Evolutionary conservation across 257 asterid genomes (phyloP).

Genomic region (Lycium barbarum): DNA sequence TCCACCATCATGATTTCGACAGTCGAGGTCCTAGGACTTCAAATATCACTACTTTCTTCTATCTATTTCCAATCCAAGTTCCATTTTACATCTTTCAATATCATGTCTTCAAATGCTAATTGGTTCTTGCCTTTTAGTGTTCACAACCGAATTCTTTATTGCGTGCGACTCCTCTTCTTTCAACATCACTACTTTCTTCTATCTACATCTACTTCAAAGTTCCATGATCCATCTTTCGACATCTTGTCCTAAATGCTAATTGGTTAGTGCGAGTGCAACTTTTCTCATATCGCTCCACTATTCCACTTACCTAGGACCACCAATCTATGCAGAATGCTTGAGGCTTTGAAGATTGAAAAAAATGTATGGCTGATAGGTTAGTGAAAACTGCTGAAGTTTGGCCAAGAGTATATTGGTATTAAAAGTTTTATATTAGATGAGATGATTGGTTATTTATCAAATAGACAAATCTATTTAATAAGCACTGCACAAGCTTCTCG

Average conservation of each 20-base stretch:
- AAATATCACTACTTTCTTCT: constrained; percentile 3
- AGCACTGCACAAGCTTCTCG: not conserved
- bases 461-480: not conserved
- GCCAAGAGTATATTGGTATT: not conserved
- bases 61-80: not conserved
- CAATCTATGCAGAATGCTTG: not conserved
- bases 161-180: constrained; percentile 8
- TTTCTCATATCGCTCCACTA: not conserved
- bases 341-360: not conserved
- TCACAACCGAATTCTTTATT: not conserved
- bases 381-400: not conserved
- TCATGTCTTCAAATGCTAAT: constrained; percentile 4
- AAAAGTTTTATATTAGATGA: not conserved
- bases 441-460: constrained; percentile 5
- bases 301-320: not conserved
- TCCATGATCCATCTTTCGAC: constrained; percentile 1
- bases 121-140: not conserved
- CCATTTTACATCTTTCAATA: not conserved
- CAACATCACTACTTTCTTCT: constrained; percentile 14
- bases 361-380: not conserved
- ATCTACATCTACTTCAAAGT: constrained; percentile 4
- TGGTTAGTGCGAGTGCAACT: not conserved
- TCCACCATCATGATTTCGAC: not conserved
- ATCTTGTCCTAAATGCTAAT: constrained; percentile 12
- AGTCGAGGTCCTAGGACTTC: not conserved